phyloP scores from a whole-genome alignment of 2,329 filamentous ascomycete species.

The Fusarium cicatricum region DNA sequence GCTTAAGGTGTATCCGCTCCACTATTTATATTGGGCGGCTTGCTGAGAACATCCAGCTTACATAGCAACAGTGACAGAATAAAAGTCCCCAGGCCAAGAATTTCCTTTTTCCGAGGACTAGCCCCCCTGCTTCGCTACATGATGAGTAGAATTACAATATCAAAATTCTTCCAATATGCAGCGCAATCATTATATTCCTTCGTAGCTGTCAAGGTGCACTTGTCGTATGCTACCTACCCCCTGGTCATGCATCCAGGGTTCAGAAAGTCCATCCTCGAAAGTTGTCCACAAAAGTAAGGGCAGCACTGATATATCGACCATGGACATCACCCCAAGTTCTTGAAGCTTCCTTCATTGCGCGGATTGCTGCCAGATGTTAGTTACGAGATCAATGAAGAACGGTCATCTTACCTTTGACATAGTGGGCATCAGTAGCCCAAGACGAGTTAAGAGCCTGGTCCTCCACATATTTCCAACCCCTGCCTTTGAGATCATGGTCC shows the following conservation, averaged over 20 bases:
- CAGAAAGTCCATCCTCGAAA: slow-evolving; percentile 72
- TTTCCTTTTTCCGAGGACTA: too few species aligned
- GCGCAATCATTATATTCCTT: slow-evolving; percentile 1
- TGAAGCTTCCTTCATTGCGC: slow-evolving; percentile 78
- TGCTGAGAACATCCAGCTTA: too few species aligned
- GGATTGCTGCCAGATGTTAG: slow-evolving; percentile 60
- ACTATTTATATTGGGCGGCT: background rate
- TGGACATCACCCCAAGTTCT: slow-evolving; percentile 77
- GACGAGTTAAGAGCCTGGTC: slow-evolving; percentile 73
- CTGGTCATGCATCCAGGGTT: background rate
- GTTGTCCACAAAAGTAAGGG: slow-evolving; percentile 76
- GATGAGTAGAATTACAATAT: slow-evolving; percentile 3
- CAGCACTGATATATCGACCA: slow-evolving; percentile 71
- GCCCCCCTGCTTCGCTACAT: background rate
- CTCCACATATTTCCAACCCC: slow-evolving; percentile 80
- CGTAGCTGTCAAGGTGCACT: slow-evolving; percentile 9
- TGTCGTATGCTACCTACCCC: background rate
- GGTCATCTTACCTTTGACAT: slow-evolving; percentile 73
- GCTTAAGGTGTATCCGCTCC: background rate
- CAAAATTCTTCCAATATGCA: background rate
- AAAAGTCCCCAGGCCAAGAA: too few species aligned
- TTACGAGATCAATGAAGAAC: background rate
- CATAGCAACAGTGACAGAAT: too few species aligned
- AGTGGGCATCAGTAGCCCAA: slow-evolving; percentile 79
- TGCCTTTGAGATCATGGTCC: slow-evolving; percentile 64